These are phyloP conservation scores for Hsuehochloa calcarea DNA, from an alignment of 176 grass and related monocot genomes.

Conservation along the genomic window DNA sequence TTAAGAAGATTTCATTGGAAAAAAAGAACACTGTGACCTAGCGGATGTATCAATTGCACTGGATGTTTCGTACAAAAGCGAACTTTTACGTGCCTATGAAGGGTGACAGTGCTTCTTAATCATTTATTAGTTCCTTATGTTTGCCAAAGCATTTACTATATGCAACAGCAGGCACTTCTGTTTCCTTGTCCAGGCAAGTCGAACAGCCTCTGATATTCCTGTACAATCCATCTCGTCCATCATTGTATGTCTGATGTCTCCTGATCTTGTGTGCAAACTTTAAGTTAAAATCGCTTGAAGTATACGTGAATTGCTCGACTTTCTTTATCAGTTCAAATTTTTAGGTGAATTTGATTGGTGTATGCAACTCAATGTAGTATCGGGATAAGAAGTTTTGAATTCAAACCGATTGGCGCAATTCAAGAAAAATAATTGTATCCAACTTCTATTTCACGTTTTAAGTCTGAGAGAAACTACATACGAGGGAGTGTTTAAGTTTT, in stretches of 20 bases:
- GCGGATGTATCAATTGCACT: background rate
- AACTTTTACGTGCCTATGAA: background rate
- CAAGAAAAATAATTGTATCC: too few species aligned
- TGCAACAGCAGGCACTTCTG: background rate
- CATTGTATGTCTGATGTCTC: background rate
- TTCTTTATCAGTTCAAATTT: too few species aligned
- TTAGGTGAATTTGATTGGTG: too few species aligned
- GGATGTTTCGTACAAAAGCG: background rate
- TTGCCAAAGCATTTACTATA: background rate
- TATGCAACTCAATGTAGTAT: too few species aligned
- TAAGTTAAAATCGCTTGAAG: too few species aligned
- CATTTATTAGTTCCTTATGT: background rate
- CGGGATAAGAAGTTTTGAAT: too few species aligned
- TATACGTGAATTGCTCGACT: too few species aligned
- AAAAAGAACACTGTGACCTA: background rate
- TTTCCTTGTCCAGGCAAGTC: background rate
- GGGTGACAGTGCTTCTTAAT: background rate
- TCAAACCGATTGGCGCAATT: too few species aligned
- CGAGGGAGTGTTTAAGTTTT: too few species aligned
- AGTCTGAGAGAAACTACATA: too few species aligned
- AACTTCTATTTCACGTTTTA: too few species aligned
- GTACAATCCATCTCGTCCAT: background rate
- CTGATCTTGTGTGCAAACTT: background rate
- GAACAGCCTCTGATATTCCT: background rate
- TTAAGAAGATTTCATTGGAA: background rate